Percentiles rank a stretch among this genome's conserved stretches.
phyloP scores from a whole-genome alignment of 2,329 filamentous ascomycete species.

The Scedosporium minutisporum region DNA sequence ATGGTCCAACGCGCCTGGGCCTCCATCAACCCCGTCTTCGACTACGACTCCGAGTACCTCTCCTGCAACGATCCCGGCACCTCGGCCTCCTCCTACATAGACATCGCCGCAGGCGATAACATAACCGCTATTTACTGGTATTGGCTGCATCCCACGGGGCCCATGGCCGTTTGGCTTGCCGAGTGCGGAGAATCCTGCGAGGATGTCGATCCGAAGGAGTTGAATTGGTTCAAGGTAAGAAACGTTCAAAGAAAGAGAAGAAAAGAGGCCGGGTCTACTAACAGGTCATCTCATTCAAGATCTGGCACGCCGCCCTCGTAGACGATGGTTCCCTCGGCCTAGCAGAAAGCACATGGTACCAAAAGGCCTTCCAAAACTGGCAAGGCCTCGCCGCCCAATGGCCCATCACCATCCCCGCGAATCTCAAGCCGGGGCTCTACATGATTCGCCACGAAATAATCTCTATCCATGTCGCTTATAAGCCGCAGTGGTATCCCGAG shows the following conservation, averaged over 20 bases:
- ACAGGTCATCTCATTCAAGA: neutral
- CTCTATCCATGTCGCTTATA: slow-evolving; percentile 36
- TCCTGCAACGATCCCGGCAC: slow-evolving; percentile 35
- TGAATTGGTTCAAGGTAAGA: slow-evolving; percentile 25
- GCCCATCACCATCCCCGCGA: slow-evolving; percentile 35
- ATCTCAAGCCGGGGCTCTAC: slow-evolving; percentile 39
- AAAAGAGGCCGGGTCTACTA: neutral
- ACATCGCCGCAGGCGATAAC: slow-evolving; percentile 34
- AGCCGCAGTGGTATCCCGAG: slow-evolving; percentile 44
- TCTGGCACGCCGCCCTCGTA: slow-evolving; percentile 4
- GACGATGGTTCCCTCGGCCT: slow-evolving; percentile 1
- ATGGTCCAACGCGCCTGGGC: slow-evolving; percentile 10
- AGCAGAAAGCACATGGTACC: slow-evolving; percentile 1
- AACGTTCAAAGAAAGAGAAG: neutral
- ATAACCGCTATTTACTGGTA: slow-evolving; percentile 39
- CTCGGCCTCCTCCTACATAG: slow-evolving; percentile 26
- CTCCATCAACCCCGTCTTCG: slow-evolving; percentile 34
- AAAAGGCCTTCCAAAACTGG: slow-evolving; percentile 28
- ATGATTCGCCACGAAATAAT: slow-evolving; percentile 47
- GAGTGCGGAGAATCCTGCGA: slow-evolving; percentile 28
- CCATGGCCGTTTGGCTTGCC: slow-evolving; percentile 43
- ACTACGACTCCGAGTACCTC: slow-evolving; percentile 28
- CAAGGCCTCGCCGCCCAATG: slow-evolving; percentile 38
- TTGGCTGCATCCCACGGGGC: slow-evolving; percentile 40
- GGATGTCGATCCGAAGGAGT: slow-evolving; percentile 20